Conservation (phyloP, 805 yeast genomes). For the Jamesozyma gamospora region DNA sequence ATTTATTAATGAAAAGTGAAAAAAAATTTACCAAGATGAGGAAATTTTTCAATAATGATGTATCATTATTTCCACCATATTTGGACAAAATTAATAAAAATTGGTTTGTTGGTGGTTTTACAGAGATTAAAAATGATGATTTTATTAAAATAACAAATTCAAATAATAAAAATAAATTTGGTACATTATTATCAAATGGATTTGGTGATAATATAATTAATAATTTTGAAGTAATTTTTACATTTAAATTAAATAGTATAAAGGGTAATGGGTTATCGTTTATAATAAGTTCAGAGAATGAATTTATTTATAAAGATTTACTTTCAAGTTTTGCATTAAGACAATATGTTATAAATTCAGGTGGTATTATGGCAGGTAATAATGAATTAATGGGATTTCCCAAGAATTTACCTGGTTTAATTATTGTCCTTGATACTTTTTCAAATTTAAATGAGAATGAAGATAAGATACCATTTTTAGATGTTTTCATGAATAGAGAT, state of each 20-base stretch:
- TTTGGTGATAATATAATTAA: slow-evolving; percentile 27
- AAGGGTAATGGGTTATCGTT: slow-evolving; percentile 24
- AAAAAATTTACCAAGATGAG: slow-evolving; percentile 1
- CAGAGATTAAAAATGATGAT: slow-evolving; percentile 23
- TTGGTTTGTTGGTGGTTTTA: slow-evolving; percentile 25
- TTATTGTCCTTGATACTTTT: slow-evolving; percentile 20
- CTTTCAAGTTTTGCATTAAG: slow-evolving; percentile 19
- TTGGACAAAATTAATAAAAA: slow-evolving; percentile 21
- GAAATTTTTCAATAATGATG: slow-evolving; percentile 17
- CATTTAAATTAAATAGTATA: slow-evolving; percentile 9
- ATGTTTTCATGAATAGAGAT: slow-evolving; percentile 17
- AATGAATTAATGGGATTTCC: slow-evolving; percentile 27
- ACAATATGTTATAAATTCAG: slow-evolving; percentile 23
- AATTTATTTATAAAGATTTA: slow-evolving; percentile 17
- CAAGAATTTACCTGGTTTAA: slow-evolving; percentile 24
- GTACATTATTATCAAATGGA: slow-evolving; percentile 24
- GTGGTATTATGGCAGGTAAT: slow-evolving; percentile 18
- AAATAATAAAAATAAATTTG: slow-evolving; percentile 10
- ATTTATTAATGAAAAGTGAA: background rate
- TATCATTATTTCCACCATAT: slow-evolving; percentile 21
- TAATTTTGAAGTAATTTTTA: slow-evolving; percentile 22
- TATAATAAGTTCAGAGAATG: slow-evolving; percentile 23
- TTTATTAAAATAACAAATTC: slow-evolving; percentile 15
- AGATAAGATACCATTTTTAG: slow-evolving; percentile 14
- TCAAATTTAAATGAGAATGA: slow-evolving; percentile 1